Percentiles rank a stretch among this genome's conserved stretches.
phyloP scores from a whole-genome alignment of 306 rosid species.

The Prinsepia uniflora region DNA sequence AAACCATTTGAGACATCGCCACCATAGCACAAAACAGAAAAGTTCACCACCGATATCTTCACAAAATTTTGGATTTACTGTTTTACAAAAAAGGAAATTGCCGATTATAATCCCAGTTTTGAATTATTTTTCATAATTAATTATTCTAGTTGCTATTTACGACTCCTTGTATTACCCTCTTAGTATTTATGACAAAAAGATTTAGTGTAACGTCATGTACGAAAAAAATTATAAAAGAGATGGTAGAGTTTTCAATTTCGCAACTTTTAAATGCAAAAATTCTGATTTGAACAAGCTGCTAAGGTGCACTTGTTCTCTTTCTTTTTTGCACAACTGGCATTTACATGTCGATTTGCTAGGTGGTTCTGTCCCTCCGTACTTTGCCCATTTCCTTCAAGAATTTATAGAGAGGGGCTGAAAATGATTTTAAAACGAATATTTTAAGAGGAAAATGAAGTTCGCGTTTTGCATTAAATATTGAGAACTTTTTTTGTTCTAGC shows the following conservation, averaged over 20 bases:
- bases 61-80: neutral
- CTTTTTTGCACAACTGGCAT: neutral
- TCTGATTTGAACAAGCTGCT: neutral
- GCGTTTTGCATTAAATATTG: no score
- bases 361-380: neutral
- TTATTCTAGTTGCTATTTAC: no score
- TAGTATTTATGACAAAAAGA: no score
- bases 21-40: neutral
- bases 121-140: no score
- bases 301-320: neutral
- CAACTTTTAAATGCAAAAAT: neutral
- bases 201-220: no score
- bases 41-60: neutral
- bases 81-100: no score
- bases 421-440: neutral
- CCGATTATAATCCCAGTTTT: no score
- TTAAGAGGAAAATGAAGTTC: no score
- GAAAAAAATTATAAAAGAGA: no score
- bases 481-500: no score
- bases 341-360: neutral
- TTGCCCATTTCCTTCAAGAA: neutral
- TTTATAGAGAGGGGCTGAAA: neutral
- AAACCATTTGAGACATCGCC: neutral
- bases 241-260: no score
- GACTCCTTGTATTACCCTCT: no score